Base-by-base conservation (phyloP, 345 rosid genomes). In the Gossypium mustelinum region DNA sequence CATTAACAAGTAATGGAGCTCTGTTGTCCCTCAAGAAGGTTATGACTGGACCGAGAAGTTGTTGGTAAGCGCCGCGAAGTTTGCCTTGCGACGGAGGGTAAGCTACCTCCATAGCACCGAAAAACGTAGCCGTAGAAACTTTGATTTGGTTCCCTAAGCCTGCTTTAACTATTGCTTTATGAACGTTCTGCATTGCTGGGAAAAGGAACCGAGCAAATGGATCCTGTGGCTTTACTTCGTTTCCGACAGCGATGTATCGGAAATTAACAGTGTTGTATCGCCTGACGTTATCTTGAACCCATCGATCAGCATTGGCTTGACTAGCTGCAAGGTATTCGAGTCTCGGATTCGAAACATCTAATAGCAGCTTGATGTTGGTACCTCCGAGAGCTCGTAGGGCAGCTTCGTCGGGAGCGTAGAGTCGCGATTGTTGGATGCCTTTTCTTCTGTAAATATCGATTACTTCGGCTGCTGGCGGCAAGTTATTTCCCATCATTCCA, bases 171-270 rank as follows among this genome's bases (percentile, higher is more conserved):
- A 89, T 18, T 0, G 87, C 84, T 1, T 74, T 81, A 6, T 54
- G 81, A 20, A 88, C 43, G 68, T 85, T 86, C 55, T 76, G 78
- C 87, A 90, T 86, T 14, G 89, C 94, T 2, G 85, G 86, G 25
- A 85, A 74, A 17, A 88, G 84, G 47, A 14, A 52, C 7, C 25
- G 75, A 0, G 84, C 81, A n/a, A 1, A 66, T 12, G 48, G 2
- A 56, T 74, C 54, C 11, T 72, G 58, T 0, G 87, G 86, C 45
- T 65, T 52, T 0, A 85, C 85, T 50, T 84, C 84, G 56, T 84
- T 84, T 7, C 87, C 87, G 4, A 84, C 86, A 41, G 84, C 81
- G 11, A 84, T 76, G 70, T 76, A 76, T 6, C 22, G 61, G 6
- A 70, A 70, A 6, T 10, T 70, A 41, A 52, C 61, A 9, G 3